These are phyloP conservation scores for Wickerhamomyces chambardii DNA, from an alignment of 805 yeast genomes.

Conservation along the genomic window DNA sequence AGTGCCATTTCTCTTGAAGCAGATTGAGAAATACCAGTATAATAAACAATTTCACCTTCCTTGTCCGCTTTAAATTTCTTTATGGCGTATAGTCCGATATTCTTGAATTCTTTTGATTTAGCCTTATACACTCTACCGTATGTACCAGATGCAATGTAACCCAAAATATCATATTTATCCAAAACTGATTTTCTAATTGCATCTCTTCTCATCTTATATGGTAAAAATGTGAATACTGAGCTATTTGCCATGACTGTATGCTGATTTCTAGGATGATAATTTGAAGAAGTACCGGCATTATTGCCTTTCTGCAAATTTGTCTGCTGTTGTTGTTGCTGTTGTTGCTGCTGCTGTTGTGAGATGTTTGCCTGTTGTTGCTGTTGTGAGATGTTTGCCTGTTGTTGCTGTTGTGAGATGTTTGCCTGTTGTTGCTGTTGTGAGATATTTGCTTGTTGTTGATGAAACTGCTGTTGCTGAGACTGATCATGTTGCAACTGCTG, in stretches of 20 bases:
- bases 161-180: slow-evolving; percentile 80
- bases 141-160: slow-evolving; percentile 98
- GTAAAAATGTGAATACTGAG: slow-evolving; percentile 44
- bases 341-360: slow-evolving; percentile 1
- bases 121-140: slow-evolving; percentile 96
- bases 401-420: slow-evolving; percentile 1
- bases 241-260: slow-evolving; percentile 39
- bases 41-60: slow-evolving; percentile 81
- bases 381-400: neutral
- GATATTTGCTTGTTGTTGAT: slow-evolving; percentile 16
- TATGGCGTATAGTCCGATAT: slow-evolving; percentile 47
- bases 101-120: slow-evolving; percentile 29
- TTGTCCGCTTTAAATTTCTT: slow-evolving; percentile 93
- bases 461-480: slow-evolving; percentile 8
- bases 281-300: neutral
- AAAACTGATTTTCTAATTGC: slow-evolving; percentile 60
- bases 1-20: slow-evolving; percentile 96
- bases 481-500: slow-evolving; percentile 2
- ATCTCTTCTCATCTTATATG: slow-evolving; percentile 59
- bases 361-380: neutral
- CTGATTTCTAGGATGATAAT: slow-evolving; percentile 4
- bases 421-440: slow-evolving; percentile 10
- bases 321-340: neutral
- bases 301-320: no score
- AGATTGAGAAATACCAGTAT: slow-evolving; percentile 92